Base-by-base conservation (phyloP, 495 filamentous ascomycete species). In the Podospora pseudoanserina region DNA sequence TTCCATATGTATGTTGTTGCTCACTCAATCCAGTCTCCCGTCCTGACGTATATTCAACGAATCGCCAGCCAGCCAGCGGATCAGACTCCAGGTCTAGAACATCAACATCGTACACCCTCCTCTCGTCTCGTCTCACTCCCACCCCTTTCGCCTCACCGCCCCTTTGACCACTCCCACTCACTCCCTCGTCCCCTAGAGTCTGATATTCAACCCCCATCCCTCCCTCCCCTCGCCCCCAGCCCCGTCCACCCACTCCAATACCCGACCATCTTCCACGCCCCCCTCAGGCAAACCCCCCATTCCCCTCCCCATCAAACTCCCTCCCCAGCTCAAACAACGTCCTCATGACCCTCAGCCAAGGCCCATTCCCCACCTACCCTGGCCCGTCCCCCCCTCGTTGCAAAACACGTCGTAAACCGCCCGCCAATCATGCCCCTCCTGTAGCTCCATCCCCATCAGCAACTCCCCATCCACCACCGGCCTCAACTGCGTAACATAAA, bases 401-500 rank as follows among this genome's bases (percentile, higher is more conserved):
- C 60, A 66, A 28, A 73, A 65, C 4, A 64, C 54, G 15, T 62
- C 39, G 18, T 68, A 64, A 5, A 76, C 54, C 9, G 23, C 44
- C 4, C 71, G 64, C 74, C 76, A 76, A 26, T 58, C 55, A 11
- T 39, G 28, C 4, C 28, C 58, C 28, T 61, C 57, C 6, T 63
- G 49, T 2, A 70, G 13, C 2, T 66, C 66, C 3, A n/a, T 63
- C 6, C 64, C 60, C 3, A 55, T 53, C 44, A 78, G 27, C 11
- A 76, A 69, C 7, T 30, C 55, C n/a, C 27, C 23, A 34, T 78
- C 72, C 11, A 75, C 30, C 19, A 73, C 69, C 0, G 76, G 76
- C 53, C 76, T 34, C 20, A 78, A 71, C 71, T 78, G 76, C 2
- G 76, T 76, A 32, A 78, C 56, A 60, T 78, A 78, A 5, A 64